These are phyloP conservation scores for Fusarium compactum DNA, from an alignment of 2,329 filamentous ascomycete species.

Conservation along the genomic window DNA sequence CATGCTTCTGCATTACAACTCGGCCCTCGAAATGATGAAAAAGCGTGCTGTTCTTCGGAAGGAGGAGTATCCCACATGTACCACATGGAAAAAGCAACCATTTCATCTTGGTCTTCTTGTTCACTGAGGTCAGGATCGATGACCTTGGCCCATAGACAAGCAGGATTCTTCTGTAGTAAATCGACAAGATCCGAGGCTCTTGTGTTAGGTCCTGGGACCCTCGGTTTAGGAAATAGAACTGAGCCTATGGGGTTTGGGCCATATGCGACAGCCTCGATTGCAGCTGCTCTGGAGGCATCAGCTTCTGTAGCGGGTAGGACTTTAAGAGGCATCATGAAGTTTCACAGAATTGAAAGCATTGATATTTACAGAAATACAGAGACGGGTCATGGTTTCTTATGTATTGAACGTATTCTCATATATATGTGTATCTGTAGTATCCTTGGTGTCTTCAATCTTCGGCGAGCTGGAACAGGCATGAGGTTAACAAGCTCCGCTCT, in stretches of 20 bases:
- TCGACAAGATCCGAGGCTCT: conserved; percentile 42
- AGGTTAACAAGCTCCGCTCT: conserved; percentile 22
- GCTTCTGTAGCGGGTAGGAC: conserved; percentile 51
- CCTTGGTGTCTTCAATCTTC: conserved; percentile 1
- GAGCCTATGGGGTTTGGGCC: conserved; percentile 47
- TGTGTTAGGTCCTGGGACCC: conserved; percentile 34
- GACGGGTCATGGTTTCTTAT: not conserved
- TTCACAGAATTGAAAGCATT: not conserved
- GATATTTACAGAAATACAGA: not conserved
- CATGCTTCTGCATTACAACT: conserved; percentile 52
- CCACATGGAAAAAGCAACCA: conserved; percentile 7
- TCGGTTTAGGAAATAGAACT: conserved; percentile 51
- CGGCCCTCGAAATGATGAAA: conserved; percentile 45
- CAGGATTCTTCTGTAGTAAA: conserved; percentile 41
- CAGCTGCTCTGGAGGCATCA: conserved; percentile 52
- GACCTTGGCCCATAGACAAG: conserved; percentile 53
- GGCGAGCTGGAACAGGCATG: conserved; percentile 45
- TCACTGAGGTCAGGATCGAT: conserved; percentile 50
- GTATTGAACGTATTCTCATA: not conserved
- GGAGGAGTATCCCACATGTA: not conserved
- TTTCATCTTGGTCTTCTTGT: conserved; percentile 44
- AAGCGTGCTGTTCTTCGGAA: conserved; percentile 24
- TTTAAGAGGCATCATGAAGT: conserved; percentile 54
- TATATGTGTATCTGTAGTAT: not conserved
- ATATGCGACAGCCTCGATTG: conserved; percentile 56